Evolutionary conservation across 441 rosid genomes (phyloP), one percentile per base, ranked within the genome.

Genomic region (Eutrema salsugineum): DNA sequence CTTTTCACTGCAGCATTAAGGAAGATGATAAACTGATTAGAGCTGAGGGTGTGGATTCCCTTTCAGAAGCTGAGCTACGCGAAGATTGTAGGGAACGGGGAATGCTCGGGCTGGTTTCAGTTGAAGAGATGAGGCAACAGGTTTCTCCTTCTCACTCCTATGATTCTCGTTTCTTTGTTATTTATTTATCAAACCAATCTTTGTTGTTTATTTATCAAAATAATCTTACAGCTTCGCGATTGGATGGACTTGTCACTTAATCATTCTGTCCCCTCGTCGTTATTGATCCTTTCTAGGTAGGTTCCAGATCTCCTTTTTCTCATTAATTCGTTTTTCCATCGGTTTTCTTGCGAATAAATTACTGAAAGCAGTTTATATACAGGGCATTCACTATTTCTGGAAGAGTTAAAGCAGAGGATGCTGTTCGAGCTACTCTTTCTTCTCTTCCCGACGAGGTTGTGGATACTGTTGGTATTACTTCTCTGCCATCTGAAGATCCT

Each of bases 361-460:
- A 30, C 71, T 72, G 51, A 73, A 44, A 30, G 40, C 11, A 57
- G 28, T 67, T 58, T 53, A 51, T 61, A 33, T 36, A 17, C 83
- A 94, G 97, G 83, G 87, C 97, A 60, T 92, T 94, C 77, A 83
- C 87, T n/a, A 96, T 94, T 36, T 80, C 94, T 49, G 94, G 94
- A 80, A 92, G 85, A 79, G 27, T 92, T 77, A 91, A 79, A 66
- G 98, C 90, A 42, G 99, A 93, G 81, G 98, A 94, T 68, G 97
- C 91, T 77, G 96, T 94, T 81, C 82, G 77, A 43, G 97, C 94
- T 76, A 94, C 99, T 14, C 91, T 92, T 55, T 90, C 98, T 79
- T 94, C 98, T 66, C 88, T 92, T 33, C 99, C 98, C 24, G 98
- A 92, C 73, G 97, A 91, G 83, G 98, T 94, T 84, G 97, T 94